A percentile compares a stretch with the other conserved stretches of the same genome.
Conservation (phyloP, 2,329 filamentous ascomycete species). For the Monosporascus sp. region DNA sequence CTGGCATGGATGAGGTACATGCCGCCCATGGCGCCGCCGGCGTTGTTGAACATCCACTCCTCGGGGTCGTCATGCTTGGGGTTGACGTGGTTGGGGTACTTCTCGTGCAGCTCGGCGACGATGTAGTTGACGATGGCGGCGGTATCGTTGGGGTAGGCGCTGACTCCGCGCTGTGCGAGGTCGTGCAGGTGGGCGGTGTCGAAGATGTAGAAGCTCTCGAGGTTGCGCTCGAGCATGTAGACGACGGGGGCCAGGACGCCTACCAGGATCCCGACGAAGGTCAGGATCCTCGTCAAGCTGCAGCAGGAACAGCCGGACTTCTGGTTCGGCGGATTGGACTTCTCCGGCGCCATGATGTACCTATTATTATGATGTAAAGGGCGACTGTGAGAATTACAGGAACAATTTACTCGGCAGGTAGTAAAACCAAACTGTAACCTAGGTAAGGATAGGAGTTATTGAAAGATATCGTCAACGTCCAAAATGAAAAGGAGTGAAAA, state of each 20-base stretch:
- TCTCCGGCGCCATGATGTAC: neutral
- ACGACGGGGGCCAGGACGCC: slow-evolving; percentile 49
- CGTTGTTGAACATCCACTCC: slow-evolving; percentile 91
- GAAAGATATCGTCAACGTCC: no score
- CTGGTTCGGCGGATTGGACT: neutral
- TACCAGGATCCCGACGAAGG: slow-evolving; percentile 47
- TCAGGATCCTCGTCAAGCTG: slow-evolving; percentile 34
- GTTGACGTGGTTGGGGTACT: slow-evolving; percentile 54
- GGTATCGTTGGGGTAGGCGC: slow-evolving; percentile 70
- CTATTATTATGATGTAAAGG: no score
- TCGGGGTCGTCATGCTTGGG: slow-evolving; percentile 42
- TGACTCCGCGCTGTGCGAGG: slow-evolving; percentile 61
- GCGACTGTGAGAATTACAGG: no score
- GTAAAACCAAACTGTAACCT: no score
- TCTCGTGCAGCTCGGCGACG: slow-evolving; percentile 58
- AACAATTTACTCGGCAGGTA: no score
- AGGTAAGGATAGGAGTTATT: no score
- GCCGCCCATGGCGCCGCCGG: slow-evolving; percentile 83
- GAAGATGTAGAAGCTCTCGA: slow-evolving; percentile 71
- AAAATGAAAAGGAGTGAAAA: no score
- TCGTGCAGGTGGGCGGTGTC: slow-evolving; percentile 62
- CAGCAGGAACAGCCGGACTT: slow-evolving; percentile 5
- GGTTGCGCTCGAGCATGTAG: slow-evolving; percentile 53
- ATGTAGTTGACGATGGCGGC: slow-evolving; percentile 63
- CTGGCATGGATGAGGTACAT: slow-evolving; percentile 89